These are phyloP conservation scores for Schrenkiella parvula DNA, from an alignment of 345 rosid genomes.

Conservation along the genomic window DNA sequence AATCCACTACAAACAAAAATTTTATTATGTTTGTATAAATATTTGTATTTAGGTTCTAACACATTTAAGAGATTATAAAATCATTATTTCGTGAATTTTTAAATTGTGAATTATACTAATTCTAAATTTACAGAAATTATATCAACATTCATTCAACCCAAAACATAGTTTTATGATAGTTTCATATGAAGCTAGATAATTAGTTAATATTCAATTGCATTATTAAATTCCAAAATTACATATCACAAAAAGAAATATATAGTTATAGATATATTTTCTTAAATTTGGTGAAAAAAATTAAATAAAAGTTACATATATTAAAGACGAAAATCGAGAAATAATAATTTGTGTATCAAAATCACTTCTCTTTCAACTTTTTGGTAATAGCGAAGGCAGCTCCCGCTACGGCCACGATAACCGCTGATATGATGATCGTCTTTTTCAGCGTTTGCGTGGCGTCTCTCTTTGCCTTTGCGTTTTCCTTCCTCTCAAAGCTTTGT, in stretches of 20 bases:
- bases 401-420: constrained; percentile 42
- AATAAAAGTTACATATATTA: constrained; percentile 8
- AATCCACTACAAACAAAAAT: not conserved
- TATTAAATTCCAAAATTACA: constrained; percentile 6
- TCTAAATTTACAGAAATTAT: too few relatives aligned
- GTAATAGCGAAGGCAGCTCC: constrained; percentile 45
- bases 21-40: not conserved
- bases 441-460: constrained; percentile 38
- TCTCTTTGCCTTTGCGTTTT: constrained; percentile 28
- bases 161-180: not conserved
- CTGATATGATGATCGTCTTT: constrained; percentile 42
- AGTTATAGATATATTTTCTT: not conserved
- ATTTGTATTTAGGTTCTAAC: not conserved
- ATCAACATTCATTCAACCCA: not conserved
- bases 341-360: constrained; percentile 5
- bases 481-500: constrained; percentile 3
- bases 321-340: not conserved
- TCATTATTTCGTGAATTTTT: not conserved
- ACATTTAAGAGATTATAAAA: not conserved
- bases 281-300: not conserved
- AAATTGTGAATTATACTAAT: not conserved
- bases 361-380: constrained; percentile 52
- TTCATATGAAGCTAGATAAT: not conserved
- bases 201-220: not conserved
- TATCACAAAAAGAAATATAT: not conserved